Conservation (phyloP, 179 eudicot genomes). For the Gypsophila paniculata region DNA sequence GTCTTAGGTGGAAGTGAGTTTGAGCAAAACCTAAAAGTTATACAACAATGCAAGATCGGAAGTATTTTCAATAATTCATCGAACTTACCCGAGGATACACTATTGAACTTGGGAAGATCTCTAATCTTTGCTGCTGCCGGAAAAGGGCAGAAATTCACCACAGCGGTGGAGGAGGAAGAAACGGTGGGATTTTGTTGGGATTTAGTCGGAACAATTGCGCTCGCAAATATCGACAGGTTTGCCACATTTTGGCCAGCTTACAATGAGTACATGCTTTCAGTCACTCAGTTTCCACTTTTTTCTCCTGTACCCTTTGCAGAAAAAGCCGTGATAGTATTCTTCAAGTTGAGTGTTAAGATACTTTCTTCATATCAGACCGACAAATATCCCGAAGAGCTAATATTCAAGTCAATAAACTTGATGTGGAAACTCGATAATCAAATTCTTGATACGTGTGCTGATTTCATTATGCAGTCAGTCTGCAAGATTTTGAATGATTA, state of each 20-base stretch:
- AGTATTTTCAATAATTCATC: constrained; percentile 65
- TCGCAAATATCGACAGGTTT: constrained; percentile 53
- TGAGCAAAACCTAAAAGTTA: constrained; percentile 77
- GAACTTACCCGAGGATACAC: constrained; percentile 55
- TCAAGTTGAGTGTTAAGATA: constrained; percentile 50
- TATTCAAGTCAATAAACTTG: constrained; percentile 69
- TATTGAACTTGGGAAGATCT: constrained; percentile 75
- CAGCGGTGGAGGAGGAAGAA: constrained; percentile 89
- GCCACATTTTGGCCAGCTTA: constrained; percentile 68
- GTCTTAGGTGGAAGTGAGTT: constrained; percentile 74
- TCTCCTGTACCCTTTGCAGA: constrained; percentile 81
- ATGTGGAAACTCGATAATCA: constrained; percentile 84
- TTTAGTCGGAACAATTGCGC: constrained; percentile 40
- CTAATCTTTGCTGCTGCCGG: constrained; percentile 85
- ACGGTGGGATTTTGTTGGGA: constrained; percentile 93
- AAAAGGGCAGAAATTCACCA: constrained; percentile 89
- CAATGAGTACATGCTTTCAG: constrained; percentile 59
- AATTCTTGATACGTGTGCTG: constrained; percentile 60
- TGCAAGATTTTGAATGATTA: constrained; percentile 50
- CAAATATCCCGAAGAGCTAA: constrained; percentile 58
- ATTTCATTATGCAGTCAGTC: constrained; percentile 45
- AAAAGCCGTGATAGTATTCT: constrained; percentile 54
- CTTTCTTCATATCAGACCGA: constrained; percentile 49
- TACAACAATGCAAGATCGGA: constrained; percentile 76
- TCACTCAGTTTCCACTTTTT: constrained; percentile 71